These are phyloP conservation scores for Penicillium argentinense DNA, from an alignment of 495 filamentous ascomycete genomes.

Conservation along the genomic window DNA sequence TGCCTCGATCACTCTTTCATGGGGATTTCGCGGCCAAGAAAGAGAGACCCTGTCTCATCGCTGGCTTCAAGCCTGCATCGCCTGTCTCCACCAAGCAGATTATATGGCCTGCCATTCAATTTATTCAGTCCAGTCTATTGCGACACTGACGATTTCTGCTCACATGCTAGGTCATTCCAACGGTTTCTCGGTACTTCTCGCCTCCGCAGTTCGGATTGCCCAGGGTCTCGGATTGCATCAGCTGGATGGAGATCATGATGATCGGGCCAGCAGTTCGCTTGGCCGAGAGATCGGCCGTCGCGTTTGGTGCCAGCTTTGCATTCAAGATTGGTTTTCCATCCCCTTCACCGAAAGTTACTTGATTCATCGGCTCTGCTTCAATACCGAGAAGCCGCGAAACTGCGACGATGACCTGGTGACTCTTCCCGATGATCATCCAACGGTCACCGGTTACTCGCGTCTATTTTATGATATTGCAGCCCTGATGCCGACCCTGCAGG, in stretches of 20 bases:
- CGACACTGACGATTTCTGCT: constrained; percentile 39
- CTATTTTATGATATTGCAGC: constrained; percentile 37
- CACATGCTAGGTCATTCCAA: constrained; percentile 44
- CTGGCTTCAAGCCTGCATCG: constrained; percentile 36
- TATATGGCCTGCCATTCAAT: constrained; percentile 36
- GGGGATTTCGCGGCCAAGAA: constrained; percentile 37
- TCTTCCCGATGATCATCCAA: constrained; percentile 31
- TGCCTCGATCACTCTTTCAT: constrained; percentile 19
- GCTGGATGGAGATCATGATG: constrained; percentile 13
- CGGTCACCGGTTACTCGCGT: constrained; percentile 29
- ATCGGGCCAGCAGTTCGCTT: constrained; percentile 5
- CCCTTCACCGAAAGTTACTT: constrained; percentile 43
- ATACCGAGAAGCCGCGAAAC: constrained; percentile 29
- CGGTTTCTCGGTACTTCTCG: constrained; percentile 32
- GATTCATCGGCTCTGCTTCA: constrained; percentile 32
- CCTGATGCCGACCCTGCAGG: constrained; percentile 38
- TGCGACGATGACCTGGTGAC: constrained; percentile 34
- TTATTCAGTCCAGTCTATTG: constrained; percentile 37
- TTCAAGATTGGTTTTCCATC: constrained; percentile 49
- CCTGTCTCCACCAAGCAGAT: constrained; percentile 36
- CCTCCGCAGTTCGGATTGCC: constrained; percentile 33
- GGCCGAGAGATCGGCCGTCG: constrained; percentile 36
- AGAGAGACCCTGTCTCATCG: constrained; percentile 29
- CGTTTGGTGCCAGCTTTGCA: constrained; percentile 39
- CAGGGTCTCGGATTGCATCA: constrained; percentile 30